Evolutionary conservation across 129 eudicot genomes (phyloP).

Genomic region (carrot (Daucus carota)): DNA sequence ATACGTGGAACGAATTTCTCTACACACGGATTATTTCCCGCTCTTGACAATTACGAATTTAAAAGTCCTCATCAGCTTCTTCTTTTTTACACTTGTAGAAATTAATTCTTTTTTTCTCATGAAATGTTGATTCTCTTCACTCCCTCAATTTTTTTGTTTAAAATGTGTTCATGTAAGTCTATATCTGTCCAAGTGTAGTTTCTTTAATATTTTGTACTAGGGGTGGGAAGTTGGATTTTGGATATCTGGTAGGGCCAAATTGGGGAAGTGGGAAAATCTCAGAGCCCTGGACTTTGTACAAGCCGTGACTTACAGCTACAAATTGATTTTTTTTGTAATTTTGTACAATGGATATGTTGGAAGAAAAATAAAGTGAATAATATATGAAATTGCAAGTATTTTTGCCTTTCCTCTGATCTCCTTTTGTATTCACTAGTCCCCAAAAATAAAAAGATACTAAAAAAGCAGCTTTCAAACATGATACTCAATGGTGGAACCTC

Average conservation of each 20-base stretch:
- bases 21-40: conserved; percentile 64
- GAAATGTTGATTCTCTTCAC: neutral
- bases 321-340: conserved; percentile 6
- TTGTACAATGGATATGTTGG: conserved; percentile 10
- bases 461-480: too few species aligned
- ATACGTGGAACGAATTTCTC: conserved; percentile 87
- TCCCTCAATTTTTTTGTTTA: neutral
- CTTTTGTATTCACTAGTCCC: neutral
- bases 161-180: neutral
- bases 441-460: neutral
- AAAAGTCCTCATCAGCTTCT: neutral
- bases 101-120: neutral
- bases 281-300: conserved; percentile 5
- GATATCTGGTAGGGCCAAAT: neutral
- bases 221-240: neutral
- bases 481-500: too few species aligned
- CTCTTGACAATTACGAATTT: conserved; percentile 32
- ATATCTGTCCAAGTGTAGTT: neutral
- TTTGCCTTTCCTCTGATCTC: too few species aligned
- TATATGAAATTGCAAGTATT: conserved; percentile 6
- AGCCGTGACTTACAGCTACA: neutral
- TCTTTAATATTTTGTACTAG: neutral
- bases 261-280: conserved; percentile 1
- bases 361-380: conserved; percentile 13
- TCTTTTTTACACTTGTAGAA: conserved; percentile 16